A percentile compares a stretch with the other conserved stretches of the same genome.
Evolutionary conservation across 192 early-diverging fungal genomes (phyloP).

Genomic region (Kappamyces sp.): DNA sequence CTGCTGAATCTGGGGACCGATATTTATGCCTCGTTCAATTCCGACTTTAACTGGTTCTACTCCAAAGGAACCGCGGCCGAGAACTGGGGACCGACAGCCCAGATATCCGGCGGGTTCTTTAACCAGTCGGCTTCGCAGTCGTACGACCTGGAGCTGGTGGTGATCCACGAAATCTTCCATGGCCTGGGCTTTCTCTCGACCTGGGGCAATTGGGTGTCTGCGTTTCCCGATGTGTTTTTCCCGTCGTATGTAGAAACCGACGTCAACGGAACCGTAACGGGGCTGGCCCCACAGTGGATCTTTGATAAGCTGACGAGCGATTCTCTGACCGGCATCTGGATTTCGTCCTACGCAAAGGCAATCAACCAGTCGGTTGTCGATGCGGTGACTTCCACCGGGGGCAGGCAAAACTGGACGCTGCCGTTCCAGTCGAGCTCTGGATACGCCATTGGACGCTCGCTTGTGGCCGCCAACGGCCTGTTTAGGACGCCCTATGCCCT

Average conservation of each 20-base stretch:
- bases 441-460: conserved; percentile 5
- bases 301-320: conserved; percentile 31
- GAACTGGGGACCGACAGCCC: not conserved
- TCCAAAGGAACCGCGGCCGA: conserved; percentile 1
- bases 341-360: conserved; percentile 24
- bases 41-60: conserved; percentile 38
- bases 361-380: conserved; percentile 16
- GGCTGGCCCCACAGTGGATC: conserved; percentile 25
- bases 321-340: conserved; percentile 24
- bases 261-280: conserved; percentile 13
- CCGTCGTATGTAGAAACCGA: conserved; percentile 12
- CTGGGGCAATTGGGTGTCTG: conserved; percentile 21
- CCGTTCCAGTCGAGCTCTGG: conserved; percentile 16
- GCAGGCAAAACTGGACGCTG: not conserved
- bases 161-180: conserved; percentile 37
- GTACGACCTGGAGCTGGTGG: conserved; percentile 15
- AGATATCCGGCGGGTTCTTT: conserved; percentile 1
- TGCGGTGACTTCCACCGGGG: not conserved
- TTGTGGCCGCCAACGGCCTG: not conserved
- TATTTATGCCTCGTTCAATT: conserved; percentile 31
- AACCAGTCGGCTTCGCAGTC: conserved; percentile 3
- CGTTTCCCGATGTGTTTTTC: conserved; percentile 10
- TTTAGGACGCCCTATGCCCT: conserved; percentile 25
- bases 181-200: conserved; percentile 41
- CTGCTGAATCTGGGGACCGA: conserved; percentile 13